phyloP scores from a whole-genome alignment of 768 basidiomycete genomes.

The Peribolospora kevripleyi region DNA sequence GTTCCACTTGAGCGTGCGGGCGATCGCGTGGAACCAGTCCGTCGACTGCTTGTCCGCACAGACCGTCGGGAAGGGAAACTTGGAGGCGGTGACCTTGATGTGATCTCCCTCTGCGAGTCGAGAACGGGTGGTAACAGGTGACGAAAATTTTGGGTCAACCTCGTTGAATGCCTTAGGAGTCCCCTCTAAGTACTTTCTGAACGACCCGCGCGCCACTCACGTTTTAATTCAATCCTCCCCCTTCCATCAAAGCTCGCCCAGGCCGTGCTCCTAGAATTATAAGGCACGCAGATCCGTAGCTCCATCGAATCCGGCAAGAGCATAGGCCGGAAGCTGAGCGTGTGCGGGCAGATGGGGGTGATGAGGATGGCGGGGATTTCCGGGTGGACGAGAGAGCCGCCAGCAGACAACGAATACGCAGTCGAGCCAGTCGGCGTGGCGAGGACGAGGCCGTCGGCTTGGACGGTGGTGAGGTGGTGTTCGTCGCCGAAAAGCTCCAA shows the following conservation, averaged over 20 bases:
- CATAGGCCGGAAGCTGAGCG: slow-evolving; percentile 95
- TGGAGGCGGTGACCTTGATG: slow-evolving; percentile 90
- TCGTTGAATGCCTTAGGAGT: neutral
- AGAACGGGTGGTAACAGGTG: neutral
- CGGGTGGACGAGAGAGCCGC: slow-evolving; percentile 89
- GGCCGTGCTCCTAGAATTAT: slow-evolving; percentile 89
- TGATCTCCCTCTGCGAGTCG: slow-evolving; percentile 70
- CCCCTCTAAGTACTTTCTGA: slow-evolving; percentile 6
- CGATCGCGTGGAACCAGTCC: slow-evolving; percentile 96
- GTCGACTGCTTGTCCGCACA: slow-evolving; percentile 93
- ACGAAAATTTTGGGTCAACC: neutral
- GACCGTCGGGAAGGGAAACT: slow-evolving; percentile 94
- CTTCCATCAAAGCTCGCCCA: slow-evolving; percentile 98
- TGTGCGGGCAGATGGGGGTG: slow-evolving; percentile 94
- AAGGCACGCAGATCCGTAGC: slow-evolving; percentile 91
- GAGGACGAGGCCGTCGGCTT: slow-evolving; percentile 85
- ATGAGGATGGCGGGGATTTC: slow-evolving; percentile 92
- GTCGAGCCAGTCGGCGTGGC: slow-evolving; percentile 95
- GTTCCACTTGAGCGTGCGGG: slow-evolving; percentile 94
- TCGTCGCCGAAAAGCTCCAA: slow-evolving; percentile 95
- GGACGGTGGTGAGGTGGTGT: slow-evolving; percentile 96
- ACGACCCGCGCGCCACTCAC: slow-evolving; percentile 29
- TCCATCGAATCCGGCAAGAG: slow-evolving; percentile 96
- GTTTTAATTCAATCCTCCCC: slow-evolving; percentile 82
- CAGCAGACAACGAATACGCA: slow-evolving; percentile 92